phyloP scores from a whole-genome alignment of 345 rosid genomes.

The Syzygium aromaticum region DNA sequence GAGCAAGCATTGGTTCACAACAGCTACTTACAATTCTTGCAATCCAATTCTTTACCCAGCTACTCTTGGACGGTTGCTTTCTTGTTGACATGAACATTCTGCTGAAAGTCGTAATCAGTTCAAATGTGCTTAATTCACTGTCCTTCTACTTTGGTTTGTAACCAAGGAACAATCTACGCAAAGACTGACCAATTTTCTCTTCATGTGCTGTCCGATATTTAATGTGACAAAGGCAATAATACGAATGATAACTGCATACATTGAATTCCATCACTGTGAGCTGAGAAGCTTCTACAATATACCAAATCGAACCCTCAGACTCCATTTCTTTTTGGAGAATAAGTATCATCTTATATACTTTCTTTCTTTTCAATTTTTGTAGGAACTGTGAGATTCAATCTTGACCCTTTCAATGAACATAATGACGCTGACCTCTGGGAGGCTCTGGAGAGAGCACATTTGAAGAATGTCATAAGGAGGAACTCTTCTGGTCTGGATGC shows the following conservation, averaged over 20 bases:
- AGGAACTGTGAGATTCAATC: slow-evolving; percentile 88
- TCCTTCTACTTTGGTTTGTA: neutral
- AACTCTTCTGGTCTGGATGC: slow-evolving; percentile 61
- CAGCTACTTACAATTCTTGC: neutral
- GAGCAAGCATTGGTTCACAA: neutral
- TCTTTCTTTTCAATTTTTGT: neutral
- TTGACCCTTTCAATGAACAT: slow-evolving; percentile 82
- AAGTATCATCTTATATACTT: neutral
- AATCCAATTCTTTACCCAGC: neutral
- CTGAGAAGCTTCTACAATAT: neutral
- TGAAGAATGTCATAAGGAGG: slow-evolving; percentile 71
- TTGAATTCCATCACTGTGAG: neutral
- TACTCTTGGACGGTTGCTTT: neutral
- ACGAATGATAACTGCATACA: neutral
- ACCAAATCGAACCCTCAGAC: neutral
- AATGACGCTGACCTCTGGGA: slow-evolving; percentile 93
- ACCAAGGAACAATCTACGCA: neutral
- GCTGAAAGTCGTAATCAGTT: neutral
- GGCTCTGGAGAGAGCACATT: slow-evolving; percentile 76
- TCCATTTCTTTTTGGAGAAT: neutral
- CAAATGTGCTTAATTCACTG: neutral
- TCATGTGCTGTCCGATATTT: neutral
- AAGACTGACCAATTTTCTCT: fast-evolving
- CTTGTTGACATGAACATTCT: neutral
- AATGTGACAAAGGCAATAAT: neutral